Conservation (phyloP, 768 basidiomycete genomes). For the Neoboletus brunneissimus region DNA sequence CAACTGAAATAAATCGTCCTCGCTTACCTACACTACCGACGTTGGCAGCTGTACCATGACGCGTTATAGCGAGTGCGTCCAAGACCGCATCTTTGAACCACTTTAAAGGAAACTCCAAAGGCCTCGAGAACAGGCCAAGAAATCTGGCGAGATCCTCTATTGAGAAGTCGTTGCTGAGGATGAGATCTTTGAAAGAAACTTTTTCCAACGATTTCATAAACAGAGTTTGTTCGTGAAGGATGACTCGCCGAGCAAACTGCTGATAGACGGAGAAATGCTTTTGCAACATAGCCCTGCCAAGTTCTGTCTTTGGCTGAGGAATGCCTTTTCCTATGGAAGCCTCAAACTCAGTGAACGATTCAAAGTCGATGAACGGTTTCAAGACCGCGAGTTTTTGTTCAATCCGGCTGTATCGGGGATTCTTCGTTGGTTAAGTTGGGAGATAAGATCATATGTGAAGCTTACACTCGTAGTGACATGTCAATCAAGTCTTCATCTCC, state of each 20-base stretch:
- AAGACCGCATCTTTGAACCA: constrained; percentile 30
- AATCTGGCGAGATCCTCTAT: constrained; percentile 21
- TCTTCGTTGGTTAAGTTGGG: not conserved
- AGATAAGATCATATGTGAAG: not conserved
- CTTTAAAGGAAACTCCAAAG: constrained; percentile 16
- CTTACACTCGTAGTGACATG: constrained; percentile 12
- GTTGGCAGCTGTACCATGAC: constrained; percentile 8
- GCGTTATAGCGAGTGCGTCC: constrained; percentile 21
- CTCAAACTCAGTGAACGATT: not conserved
- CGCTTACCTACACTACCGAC: constrained; percentile 9
- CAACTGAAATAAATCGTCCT: not conserved
- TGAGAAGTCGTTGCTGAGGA: constrained; percentile 32
- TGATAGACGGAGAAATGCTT: constrained; percentile 1
- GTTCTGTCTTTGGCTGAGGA: not conserved
- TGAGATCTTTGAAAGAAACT: constrained; percentile 34
- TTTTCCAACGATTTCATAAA: constrained; percentile 29
- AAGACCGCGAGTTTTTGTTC: not conserved
- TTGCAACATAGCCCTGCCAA: not conserved
- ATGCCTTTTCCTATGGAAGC: too few species aligned
- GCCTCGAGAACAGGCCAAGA: not conserved
- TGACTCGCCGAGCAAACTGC: constrained; percentile 31
- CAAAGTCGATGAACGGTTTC: not conserved
- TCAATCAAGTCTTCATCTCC: constrained; percentile 20
- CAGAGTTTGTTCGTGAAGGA: constrained; percentile 29
- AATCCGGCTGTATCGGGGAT: constrained; percentile 2